Evolutionary conservation across 2,329 filamentous ascomycete species (phyloP), one percentile per base, ranked within the genome.

Genomic region (Stagonosporopsis rhizophila): DNA sequence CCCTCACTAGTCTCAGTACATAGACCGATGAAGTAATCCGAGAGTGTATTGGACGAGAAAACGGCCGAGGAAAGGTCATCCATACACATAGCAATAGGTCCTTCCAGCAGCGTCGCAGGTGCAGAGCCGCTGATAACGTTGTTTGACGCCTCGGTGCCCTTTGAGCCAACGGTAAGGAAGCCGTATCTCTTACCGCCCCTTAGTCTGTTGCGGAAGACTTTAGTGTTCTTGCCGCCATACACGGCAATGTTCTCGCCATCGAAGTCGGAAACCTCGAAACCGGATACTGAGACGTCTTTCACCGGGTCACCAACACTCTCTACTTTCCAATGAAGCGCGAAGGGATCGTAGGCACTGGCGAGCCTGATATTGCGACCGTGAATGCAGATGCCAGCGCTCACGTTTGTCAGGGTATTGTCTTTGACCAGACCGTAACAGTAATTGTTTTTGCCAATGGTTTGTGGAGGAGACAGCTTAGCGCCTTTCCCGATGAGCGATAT

Each of bases 381-480:
- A 15, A 60, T 59, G n/a, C 60, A 62, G 44, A 62, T 62, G 20
- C 60, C 60, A 4, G 57, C 60, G 28, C 59, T 49, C 4, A 50
- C 51, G 14, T 45, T 30, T 4, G 20, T 25, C 7, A 22, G 35
- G 9, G 15, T 15, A 4, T 44, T 37, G 25, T n/a, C 40, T 23
- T 52, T 32, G 19, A 48, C 30, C n/a, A 60, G 40, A 12, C 57
- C 53, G 6, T 48, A 56, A 28, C 60, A 62, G 23, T 37, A 40
- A 28, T 60, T 62, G 6, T 23, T 20, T n/a, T 12, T 44, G 14
- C 32, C 52, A 15, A 25, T 20, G 1, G n/a, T 9, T 6, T 14
- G 9, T 2, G 60, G 60, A 15, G 60, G 53, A 19, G 45, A 22
- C 7, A 62, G 37, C 6, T 51, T 41, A 6, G 60, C 57, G 3